These are phyloP conservation scores for Blechomonas ayalai DNA, from an alignment of 208 protist genomes.

Conservation along the genomic window DNA sequence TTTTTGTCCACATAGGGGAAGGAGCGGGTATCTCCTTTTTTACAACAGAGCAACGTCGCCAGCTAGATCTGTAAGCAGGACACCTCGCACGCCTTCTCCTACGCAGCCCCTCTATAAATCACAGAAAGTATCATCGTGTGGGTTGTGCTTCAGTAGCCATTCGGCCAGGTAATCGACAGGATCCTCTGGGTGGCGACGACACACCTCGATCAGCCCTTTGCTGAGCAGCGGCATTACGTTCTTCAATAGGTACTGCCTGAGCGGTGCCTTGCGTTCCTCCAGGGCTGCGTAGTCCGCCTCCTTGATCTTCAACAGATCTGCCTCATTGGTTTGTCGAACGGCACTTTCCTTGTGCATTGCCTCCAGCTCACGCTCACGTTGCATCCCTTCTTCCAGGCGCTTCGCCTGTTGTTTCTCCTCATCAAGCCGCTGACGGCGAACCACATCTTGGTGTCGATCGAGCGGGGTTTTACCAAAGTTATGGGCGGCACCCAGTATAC, in stretches of 20 bases:
- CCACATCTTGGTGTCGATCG: conserved; percentile 62
- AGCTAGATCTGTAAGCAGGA: neutral
- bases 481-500: conserved; percentile 69
- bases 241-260: conserved; percentile 85
- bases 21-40: neutral
- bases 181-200: conserved; percentile 84
- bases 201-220: conserved; percentile 91
- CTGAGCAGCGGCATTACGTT: conserved; percentile 91
- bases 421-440: conserved; percentile 40
- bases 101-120: conserved; percentile 33
- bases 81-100: neutral
- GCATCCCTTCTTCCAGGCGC: conserved; percentile 20
- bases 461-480: conserved; percentile 88
- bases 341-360: conserved; percentile 21
- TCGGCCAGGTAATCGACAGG: conserved; percentile 93
- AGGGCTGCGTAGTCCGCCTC: conserved; percentile 71
- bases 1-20: neutral
- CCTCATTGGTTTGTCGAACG: conserved; percentile 10
- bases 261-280: conserved; percentile 73
- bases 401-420: conserved; percentile 32
- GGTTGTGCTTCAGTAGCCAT: conserved; percentile 90
- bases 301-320: conserved; percentile 26
- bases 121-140: conserved; percentile 73
- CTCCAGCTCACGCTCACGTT: conserved; percentile 17
- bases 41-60: neutral